Conservation (phyloP, 108 stramenopile species). For the Cyclotella sp. region DNA sequence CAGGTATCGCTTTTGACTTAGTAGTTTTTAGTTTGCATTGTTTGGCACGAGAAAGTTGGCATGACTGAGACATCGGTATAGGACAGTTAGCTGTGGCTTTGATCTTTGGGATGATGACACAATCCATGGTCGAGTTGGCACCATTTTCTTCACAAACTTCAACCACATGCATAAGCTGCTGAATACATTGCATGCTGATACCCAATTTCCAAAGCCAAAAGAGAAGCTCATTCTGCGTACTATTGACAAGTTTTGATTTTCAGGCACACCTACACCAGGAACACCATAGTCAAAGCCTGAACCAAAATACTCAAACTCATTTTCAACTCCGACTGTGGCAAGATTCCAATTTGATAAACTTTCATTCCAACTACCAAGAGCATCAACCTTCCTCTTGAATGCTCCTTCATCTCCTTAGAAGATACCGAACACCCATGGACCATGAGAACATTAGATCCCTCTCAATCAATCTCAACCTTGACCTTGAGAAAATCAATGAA, state of each 20-base stretch:
- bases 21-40: neutral
- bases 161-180: neutral
- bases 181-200: conserved; percentile 2
- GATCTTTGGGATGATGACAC: neutral
- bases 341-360: no score
- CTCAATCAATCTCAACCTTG: neutral
- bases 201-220: neutral
- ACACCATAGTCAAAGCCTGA: no score
- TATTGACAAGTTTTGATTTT: no score
- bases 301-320: no score
- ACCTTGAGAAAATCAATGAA: neutral
- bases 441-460: conserved; percentile 10
- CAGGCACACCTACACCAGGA: no score
- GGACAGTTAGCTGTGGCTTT: neutral
- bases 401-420: neutral
- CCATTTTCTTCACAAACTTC: no score
- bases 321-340: no score
- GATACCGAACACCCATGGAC: neutral
- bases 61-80: neutral
- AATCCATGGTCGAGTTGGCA: neutral
- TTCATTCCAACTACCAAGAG: neutral
- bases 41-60: neutral
- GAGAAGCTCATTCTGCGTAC: no score
- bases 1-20: neutral
- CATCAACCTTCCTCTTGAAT: neutral